phyloP scores from a whole-genome alignment of 352 stramenopile species.

The Pythium oligandrum region DNA sequence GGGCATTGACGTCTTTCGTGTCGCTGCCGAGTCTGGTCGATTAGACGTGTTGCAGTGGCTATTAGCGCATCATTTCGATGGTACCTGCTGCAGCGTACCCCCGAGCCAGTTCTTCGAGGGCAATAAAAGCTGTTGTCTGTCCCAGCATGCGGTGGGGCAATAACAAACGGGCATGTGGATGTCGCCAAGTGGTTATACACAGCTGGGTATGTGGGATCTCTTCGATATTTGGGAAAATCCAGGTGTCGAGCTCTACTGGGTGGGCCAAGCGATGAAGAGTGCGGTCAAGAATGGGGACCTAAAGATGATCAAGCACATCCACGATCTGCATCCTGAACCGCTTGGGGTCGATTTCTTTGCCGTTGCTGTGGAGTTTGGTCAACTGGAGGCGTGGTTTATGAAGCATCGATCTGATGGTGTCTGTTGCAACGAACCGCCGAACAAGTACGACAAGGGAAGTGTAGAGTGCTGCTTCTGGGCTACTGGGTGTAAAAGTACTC shows the following conservation, averaged over 20 bases:
- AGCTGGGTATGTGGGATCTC: too few species aligned
- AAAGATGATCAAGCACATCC: conserved; percentile 6
- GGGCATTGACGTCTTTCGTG: too few species aligned
- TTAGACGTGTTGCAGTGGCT: too few species aligned
- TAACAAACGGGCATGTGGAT: too few species aligned
- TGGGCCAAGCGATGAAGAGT: conserved; percentile 9
- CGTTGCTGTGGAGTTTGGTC: conserved; percentile 2
- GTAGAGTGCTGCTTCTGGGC: conserved; percentile 9
- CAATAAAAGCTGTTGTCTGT: too few species aligned
- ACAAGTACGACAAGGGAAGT: neutral
- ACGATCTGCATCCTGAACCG: conserved; percentile 5
- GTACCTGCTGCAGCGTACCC: too few species aligned
- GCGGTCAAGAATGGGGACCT: conserved; percentile 11
- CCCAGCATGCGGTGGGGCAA: too few species aligned
- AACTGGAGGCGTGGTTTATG: conserved; percentile 15
- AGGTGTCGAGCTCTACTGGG: conserved; percentile 9
- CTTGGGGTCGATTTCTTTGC: conserved; percentile 8
- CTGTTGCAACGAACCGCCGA: conserved; percentile 11
- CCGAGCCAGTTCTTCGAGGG: too few species aligned
- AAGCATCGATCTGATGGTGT: conserved; percentile 10
- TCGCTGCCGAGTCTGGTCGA: too few species aligned
- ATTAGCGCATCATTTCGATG: too few species aligned
- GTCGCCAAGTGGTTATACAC: too few species aligned
- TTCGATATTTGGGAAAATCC: too few species aligned
- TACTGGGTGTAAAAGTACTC: neutral